Base-by-base conservation (phyloP, 371 early-diverging fungal species). In the Rhizopus arrhizus region DNA sequence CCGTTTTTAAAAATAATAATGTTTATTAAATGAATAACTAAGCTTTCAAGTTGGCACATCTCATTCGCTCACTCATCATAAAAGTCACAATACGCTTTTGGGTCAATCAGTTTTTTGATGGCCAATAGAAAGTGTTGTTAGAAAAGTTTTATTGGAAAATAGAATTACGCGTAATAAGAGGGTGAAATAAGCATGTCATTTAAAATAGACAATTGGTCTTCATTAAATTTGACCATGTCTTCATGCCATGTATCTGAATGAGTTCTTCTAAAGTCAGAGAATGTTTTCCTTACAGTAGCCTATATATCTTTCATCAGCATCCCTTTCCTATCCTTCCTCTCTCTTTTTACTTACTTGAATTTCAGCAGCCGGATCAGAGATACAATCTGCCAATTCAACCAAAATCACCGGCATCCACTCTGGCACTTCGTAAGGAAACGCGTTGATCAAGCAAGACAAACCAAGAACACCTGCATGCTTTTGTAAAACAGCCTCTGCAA, bases 191-290 rank as follows among this genome's bases (percentile, higher is more conserved):
- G 75, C 86, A 95, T 85, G 72, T 96, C 95, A 29, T 86, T 85
- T 61, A 96, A 69, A 7, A 89, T 70, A 28, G 87, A 87, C 41
- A 91, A 67, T 65, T 96, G 92, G 13, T 90, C 89, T 49, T 86
- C 86, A 3, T 80, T 84, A 69, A 96, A 95, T 57, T 77, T 76
- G 57, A 74, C 75, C 75, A 84, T 85, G 58, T 95, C 94, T 61
- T 95, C 91, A 53, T 92, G 91, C 96, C 96, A 96, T 3, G 91
- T 91, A 63, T 96, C 96, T 54, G 93, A 93, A 66, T 96, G 96
- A 1, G 96, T 95, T 53, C 95, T 77, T 68, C 87, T 78, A 69
- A 96, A 96, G 59, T 95, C 95, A 5, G 94, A 87, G 77, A 95
- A 95, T 15, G 91, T 89, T 59, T 90, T 89, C 59, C 89, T 83